A percentile compares a stretch with the other conserved stretches of the same genome.
These are phyloP conservation scores for Exophiala viscosa DNA, from an alignment of 2,329 filamentous ascomycete genomes.

Conservation along the genomic window DNA sequence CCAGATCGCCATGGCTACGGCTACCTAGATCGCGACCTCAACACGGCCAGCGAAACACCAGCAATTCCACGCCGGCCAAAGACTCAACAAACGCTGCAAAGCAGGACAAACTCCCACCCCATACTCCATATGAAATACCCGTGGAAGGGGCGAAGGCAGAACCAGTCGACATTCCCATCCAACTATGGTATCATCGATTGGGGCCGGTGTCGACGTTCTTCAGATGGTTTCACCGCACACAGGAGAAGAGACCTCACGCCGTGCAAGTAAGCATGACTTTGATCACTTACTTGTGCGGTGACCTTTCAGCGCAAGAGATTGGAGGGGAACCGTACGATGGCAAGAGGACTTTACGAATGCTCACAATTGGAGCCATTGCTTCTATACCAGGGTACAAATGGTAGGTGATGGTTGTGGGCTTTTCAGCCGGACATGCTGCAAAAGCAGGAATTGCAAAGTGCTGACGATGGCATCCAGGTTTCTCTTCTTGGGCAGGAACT, in stretches of 20 bases:
- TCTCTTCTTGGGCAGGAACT: slow-evolving; percentile 72
- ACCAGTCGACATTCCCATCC: slow-evolving; percentile 26
- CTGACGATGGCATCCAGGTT: slow-evolving; percentile 52
- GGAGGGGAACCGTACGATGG: slow-evolving; percentile 59
- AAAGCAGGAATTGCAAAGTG: background rate
- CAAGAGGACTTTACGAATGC: slow-evolving; percentile 63
- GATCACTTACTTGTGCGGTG: slow-evolving; percentile 66
- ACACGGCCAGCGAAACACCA: slow-evolving; percentile 12
- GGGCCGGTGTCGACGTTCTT: slow-evolving; percentile 29
- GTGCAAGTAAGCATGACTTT: slow-evolving; percentile 75
- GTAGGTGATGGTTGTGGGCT: slow-evolving; percentile 46
- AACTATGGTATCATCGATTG: slow-evolving; percentile 28
- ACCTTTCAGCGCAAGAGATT: slow-evolving; percentile 30
- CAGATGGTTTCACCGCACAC: slow-evolving; percentile 49
- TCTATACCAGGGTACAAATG: slow-evolving; percentile 79
- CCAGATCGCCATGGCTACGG: slow-evolving; percentile 16
- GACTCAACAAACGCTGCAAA: slow-evolving; percentile 1
- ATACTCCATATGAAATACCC: slow-evolving; percentile 10
- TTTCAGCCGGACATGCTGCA: background rate
- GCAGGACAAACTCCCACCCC: slow-evolving; percentile 9
- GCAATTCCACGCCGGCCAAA: slow-evolving; percentile 6
- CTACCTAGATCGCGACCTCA: slow-evolving; percentile 9
- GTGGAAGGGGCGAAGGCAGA: slow-evolving; percentile 13
- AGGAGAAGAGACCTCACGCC: slow-evolving; percentile 68
- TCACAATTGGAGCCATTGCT: slow-evolving; percentile 68